Base-by-base conservation (phyloP, 768 basidiomycete genomes). In the Auricularia sp. region DNA sequence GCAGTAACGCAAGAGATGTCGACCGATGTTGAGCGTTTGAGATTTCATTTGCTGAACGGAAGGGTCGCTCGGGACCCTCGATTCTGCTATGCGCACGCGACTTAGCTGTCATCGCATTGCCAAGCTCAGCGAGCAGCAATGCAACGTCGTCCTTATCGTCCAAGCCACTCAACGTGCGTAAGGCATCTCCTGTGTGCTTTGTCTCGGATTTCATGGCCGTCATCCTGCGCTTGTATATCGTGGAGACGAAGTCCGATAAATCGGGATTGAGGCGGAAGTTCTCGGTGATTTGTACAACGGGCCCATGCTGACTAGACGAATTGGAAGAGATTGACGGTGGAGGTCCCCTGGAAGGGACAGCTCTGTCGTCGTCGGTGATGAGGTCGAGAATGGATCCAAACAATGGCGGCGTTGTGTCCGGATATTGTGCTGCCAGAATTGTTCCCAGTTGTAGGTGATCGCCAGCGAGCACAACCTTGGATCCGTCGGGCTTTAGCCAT, bases 371-470 rank as follows among this genome's bases (percentile, higher is more conserved):
- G 44, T 67, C 67, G 12, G 81, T 81, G 23, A 81, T 68, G 62
- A 76, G 77, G 64, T 83, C 82, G 34, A 83, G 70, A 6, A 81
- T 75, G 42, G 80, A 82, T 44, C 81, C 81, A 71, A 82, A 82
- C 0, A 83, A 67, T 34, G 74, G 70, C 6, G 72, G 72, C 64
- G 74, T 77, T 58, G 77, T 67, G 11, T 74, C 70, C 2, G 80
- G 82, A 68, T 83, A 83, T 66, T 78, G 74, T 7, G 77, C 80
- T 60, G 73, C 76, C 56, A 82, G 67, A 42, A 83, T 83, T 3
- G 82, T 81, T 3, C 81, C 81, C 8, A 83, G 69, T 66, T 82
- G 82, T 64, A 82, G 79, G 0, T 80, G 80, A 67, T 83, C 82
- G 11, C 82, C 82, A 23, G 81, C 80, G 58, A 82, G 72, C 23